These are phyloP conservation scores for Pyrus betulifolia DNA, from an alignment of 306 rosid species.

Conservation along the genomic window DNA sequence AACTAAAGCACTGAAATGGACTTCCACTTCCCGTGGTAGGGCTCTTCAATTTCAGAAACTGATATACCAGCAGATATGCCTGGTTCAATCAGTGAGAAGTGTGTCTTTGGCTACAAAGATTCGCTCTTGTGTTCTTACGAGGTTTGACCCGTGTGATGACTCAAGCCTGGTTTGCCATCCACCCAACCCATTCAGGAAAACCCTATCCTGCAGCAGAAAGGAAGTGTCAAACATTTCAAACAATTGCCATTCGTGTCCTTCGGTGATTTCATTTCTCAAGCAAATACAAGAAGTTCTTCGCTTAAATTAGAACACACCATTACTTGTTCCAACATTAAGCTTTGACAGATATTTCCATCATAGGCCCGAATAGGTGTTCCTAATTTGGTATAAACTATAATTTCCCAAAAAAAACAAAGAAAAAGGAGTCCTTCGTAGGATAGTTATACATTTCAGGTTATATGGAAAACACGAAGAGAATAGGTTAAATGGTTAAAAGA, in stretches of 20 bases:
- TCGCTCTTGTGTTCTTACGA: conserved; percentile 46
- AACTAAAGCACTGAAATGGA: conserved; percentile 48
- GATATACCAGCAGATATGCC: conserved; percentile 44
- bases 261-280: conserved; percentile 24
- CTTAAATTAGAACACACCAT: background rate
- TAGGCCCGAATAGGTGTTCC: background rate
- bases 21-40: conserved; percentile 54
- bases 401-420: background rate
- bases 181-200: conserved; percentile 48
- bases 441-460: background rate
- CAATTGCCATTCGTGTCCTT: conserved; percentile 23
- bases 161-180: conserved; percentile 41
- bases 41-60: conserved; percentile 31
- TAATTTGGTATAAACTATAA: background rate
- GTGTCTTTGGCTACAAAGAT: conserved; percentile 50
- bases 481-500: background rate
- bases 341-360: conserved; percentile 14
- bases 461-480: background rate
- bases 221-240: conserved; percentile 25
- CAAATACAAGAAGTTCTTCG: conserved; percentile 10
- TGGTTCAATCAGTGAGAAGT: conserved; percentile 26
- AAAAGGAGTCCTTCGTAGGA: background rate
- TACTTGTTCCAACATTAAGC: conserved; percentile 4
- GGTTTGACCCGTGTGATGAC: conserved; percentile 62
- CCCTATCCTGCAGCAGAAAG: conserved; percentile 45